Evolutionary conservation across 2,329 filamentous ascomycete genomes (phyloP), one percentile per base, ranked within the genome.

Genomic region (Penicillium sp.): DNA sequence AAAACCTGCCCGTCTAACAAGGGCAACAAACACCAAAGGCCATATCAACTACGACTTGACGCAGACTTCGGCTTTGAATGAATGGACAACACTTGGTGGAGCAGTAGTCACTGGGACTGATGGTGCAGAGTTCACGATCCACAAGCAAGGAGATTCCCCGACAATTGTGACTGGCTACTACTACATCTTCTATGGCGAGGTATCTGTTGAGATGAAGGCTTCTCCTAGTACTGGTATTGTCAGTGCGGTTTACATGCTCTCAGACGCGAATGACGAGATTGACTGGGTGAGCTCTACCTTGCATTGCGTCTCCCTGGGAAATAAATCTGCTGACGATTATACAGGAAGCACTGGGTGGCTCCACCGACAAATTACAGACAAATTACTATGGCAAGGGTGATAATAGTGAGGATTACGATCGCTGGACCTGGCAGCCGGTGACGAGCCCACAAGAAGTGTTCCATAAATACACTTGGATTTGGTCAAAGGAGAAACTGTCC

Each of bases 181-280:
- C 49, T 51, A 51, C 49, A 51, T 51, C 12, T 31, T 51, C 25
- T 51, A 51, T 17, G 49, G 36, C 0, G 49, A 42, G 12, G 15
- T 50, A 1, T 50, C 49, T 7, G 49, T 50, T 31, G 49, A 50
- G n/a, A 50, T 50, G 25, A 50, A 50, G n/a, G 49, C 36, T 2
- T 50, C 49, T 2, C 12, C 36, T 2, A 25, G 49, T 15, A 50
- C 25, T 13, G 49, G 49, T 2, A 50, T 50, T 31, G 23, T 50
- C 25, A 50, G 49, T 27, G 21, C 25, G 6, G 36, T 50, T 2
- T 41, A 31, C 13, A 41, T 41, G 49, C 13, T 50, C 4, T 41
- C 49, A 8, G 49, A 50, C 3, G 13, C 8, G 12, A 41, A 50
- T 7, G 49, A 50, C n/a, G 35, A 50, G 8, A 50, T 50, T 27